Evolutionary conservation across 768 basidiomycete genomes (phyloP).

Genomic region (Tephrocybe sp.): DNA sequence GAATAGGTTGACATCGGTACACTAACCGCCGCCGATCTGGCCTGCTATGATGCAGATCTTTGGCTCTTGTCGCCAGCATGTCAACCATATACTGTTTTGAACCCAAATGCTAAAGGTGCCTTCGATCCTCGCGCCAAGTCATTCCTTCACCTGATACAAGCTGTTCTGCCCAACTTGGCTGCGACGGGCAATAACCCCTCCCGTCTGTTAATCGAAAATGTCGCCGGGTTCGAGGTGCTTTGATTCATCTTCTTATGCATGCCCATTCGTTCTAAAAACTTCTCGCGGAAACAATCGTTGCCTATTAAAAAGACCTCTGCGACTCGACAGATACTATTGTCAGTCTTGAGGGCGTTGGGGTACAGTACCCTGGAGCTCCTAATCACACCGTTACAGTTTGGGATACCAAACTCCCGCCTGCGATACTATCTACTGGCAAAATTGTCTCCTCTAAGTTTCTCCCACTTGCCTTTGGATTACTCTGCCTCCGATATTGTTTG

Average conservation of each 20-base stretch:
- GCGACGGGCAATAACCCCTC: conserved; percentile 46
- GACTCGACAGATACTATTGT: conserved; percentile 57
- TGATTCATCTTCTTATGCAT: conserved; percentile 1
- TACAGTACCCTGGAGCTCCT: conserved; percentile 64
- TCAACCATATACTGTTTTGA: conserved; percentile 82
- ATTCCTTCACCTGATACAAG: conserved; percentile 69
- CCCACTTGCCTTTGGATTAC: conserved; percentile 16
- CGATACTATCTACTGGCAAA: conserved; percentile 81
- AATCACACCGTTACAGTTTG: conserved; percentile 75
- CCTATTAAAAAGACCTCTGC: conserved; percentile 53
- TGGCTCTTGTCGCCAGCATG: conserved; percentile 86
- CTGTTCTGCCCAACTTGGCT: conserved; percentile 61
- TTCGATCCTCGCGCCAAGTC: conserved; percentile 74
- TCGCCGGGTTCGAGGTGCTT: conserved; percentile 79
- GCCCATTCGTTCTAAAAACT: conserved; percentile 9
- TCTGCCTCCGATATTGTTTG: conserved; percentile 30
- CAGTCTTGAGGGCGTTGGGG: conserved; percentile 49
- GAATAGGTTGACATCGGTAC: conserved; percentile 59
- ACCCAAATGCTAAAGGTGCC: conserved; percentile 68
- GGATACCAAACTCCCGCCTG: conserved; percentile 79
- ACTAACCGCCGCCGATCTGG: conserved; percentile 49
- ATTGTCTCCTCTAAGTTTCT: conserved; percentile 39
- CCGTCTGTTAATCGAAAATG: conserved; percentile 74
- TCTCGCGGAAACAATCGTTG: not conserved
- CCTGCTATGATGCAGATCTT: conserved; percentile 50